Base-by-base conservation (phyloP, 163 green algal species). In the Volvox carteri region DNA sequence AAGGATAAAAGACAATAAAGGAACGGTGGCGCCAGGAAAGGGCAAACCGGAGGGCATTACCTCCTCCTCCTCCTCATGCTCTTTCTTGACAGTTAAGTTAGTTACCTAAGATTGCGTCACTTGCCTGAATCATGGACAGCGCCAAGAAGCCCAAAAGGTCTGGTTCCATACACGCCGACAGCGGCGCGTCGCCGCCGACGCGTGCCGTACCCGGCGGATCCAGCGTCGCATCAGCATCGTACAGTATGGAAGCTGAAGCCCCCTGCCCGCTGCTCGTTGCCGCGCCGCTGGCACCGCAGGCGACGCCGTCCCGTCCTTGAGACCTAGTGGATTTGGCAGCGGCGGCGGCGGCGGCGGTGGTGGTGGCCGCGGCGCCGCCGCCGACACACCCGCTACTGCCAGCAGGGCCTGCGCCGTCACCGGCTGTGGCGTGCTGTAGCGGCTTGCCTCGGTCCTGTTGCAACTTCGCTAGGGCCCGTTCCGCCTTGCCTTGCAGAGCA, bases 41-140 rank as follows among this genome's bases (percentile, higher is more conserved):
- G n/a, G n/a, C n/a, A n/a, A n/a, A n/a, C n/a, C n/a, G n/a, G n/a
- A n/a, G n/a, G n/a, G n/a, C n/a, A n/a, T n/a, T n/a, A n/a, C n/a
- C n/a, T n/a, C n/a, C n/a, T n/a, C n/a, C n/a, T n/a, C n/a, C n/a
- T n/a, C n/a, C n/a, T n/a, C n/a, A n/a, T n/a, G n/a, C n/a, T n/a
- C n/a, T n/a, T n/a, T n/a, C n/a, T n/a, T n/a, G n/a, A n/a, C n/a
- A n/a, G n/a, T n/a, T n/a, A n/a, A n/a, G n/a, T n/a, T n/a, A n/a
- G n/a, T n/a, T n/a, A n/a, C n/a, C n/a, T n/a, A n/a, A n/a, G n/a
- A n/a, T n/a, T n/a, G n/a, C n/a, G n/a, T n/a, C 54, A 65, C 50
- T 9, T 56, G 84, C 84, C 84, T 89, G 84, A 9, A 89, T 89
- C 84, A 89, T 89, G 30, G 54, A 54, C 52, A 89, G 70, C 52